Evolutionary conservation across 805 yeast species (phyloP).

Genomic region (Kuraishia capsulata): DNA sequence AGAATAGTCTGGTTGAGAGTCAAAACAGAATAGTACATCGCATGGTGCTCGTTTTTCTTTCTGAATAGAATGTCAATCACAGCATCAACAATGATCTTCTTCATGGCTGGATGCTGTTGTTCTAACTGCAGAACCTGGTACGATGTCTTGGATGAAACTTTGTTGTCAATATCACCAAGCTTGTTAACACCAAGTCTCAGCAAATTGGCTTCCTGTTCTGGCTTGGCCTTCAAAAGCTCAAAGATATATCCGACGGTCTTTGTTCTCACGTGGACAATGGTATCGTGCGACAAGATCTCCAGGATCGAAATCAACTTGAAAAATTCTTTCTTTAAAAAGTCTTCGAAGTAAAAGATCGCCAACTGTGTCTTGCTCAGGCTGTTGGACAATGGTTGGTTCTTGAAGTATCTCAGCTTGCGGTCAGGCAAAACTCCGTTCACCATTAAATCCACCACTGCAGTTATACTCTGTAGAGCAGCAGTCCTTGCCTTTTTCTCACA

Average conservation of each 20-base stretch:
- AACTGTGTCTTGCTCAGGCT: conserved; percentile 44
- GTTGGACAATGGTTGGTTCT: conserved; percentile 55
- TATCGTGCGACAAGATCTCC: conserved; percentile 81
- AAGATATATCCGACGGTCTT: conserved; percentile 69
- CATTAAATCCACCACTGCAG: conserved; percentile 83
- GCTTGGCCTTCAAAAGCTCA: conserved; percentile 73
- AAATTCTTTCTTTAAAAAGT: conserved; percentile 68
- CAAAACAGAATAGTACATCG: conserved; percentile 79
- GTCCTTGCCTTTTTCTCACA: conserved; percentile 90
- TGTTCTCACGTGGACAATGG: conserved; percentile 80
- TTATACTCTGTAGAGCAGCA: conserved; percentile 83
- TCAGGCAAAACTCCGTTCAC: conserved; percentile 79
- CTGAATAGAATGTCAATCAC: conserved; percentile 75
- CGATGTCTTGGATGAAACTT: conserved; percentile 84
- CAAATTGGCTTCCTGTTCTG: conserved; percentile 94
- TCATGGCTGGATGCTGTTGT: conserved; percentile 95
- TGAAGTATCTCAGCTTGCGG: conserved; percentile 72
- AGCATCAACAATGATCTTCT: conserved; percentile 65
- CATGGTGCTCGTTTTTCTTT: conserved; percentile 71
- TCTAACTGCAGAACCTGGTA: conserved; percentile 70
- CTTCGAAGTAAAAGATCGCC: conserved; percentile 80
- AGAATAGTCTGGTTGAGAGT: conserved; percentile 91
- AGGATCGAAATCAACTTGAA: conserved; percentile 69
- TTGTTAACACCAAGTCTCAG: conserved; percentile 86
- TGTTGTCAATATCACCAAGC: conserved; percentile 86